Percentiles rank a stretch among this genome's conserved stretches.
Conservation (phyloP, 164 flowering plant genomes). For the Magnolia kwangsiensis region DNA sequence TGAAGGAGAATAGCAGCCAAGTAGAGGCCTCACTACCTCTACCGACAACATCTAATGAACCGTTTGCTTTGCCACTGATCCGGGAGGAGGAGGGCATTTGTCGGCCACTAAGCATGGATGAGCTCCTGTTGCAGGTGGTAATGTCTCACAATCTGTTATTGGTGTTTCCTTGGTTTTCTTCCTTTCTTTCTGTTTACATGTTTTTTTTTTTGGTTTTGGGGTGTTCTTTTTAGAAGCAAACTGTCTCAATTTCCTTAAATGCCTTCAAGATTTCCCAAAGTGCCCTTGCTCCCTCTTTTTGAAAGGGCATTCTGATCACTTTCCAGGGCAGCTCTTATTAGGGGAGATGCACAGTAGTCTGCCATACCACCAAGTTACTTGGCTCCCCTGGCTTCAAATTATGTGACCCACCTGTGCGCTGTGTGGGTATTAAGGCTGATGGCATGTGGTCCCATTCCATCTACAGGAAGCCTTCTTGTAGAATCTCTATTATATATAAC, state of each 20-base stretch:
- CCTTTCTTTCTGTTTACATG: background rate
- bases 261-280: background rate
- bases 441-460: no score
- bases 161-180: background rate
- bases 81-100: constrained; percentile 8
- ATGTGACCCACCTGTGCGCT: no score
- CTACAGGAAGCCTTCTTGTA: no score
- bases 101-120: constrained; percentile 31
- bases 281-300: background rate
- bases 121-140: constrained; percentile 55
- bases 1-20: constrained; percentile 24
- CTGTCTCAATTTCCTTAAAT: background rate
- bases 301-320: no score
- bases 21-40: background rate
- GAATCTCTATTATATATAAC: no score
- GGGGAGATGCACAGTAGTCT: no score
- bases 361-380: no score
- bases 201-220: background rate
- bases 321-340: no score
- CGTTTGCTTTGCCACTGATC: background rate
- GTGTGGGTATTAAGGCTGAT: no score
- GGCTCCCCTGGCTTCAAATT: no score
- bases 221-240: background rate
- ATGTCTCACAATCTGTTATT: background rate
- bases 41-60: constrained; percentile 1